Evolutionary conservation across 208 protist species (phyloP).

Genomic region (Leishmania major): DNA sequence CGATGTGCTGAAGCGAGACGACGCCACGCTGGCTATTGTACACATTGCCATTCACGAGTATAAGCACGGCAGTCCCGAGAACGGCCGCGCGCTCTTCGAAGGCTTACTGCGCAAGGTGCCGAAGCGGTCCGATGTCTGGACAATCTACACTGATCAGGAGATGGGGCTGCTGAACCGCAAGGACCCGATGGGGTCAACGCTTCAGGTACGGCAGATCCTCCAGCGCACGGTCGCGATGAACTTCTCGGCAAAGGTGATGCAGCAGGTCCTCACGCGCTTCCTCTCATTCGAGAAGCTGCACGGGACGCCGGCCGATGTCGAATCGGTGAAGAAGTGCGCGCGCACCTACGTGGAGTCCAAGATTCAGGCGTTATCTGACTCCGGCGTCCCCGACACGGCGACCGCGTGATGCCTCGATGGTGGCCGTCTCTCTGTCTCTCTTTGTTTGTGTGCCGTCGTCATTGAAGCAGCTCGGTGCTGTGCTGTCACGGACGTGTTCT

Average conservation of each 20-base stretch:
- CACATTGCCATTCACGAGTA: conserved; percentile 88
- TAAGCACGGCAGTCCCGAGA: conserved; percentile 79
- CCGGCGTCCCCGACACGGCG: conserved; percentile 17
- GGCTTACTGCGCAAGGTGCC: conserved; percentile 84
- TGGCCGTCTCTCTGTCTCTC: neutral
- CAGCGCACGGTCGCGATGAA: conserved; percentile 82
- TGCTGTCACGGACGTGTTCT: neutral
- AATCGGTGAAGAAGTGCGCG: conserved; percentile 94
- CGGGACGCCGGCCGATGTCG: conserved; percentile 77
- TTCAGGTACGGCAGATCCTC: conserved; percentile 71
- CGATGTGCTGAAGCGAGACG: conserved; percentile 57
- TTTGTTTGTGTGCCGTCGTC: neutral
- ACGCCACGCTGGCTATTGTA: conserved; percentile 59
- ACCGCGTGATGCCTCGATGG: neutral
- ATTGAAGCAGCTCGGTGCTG: neutral
- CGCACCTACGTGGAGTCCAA: conserved; percentile 93
- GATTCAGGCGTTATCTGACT: conserved; percentile 61
- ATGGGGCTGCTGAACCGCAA: conserved; percentile 62
- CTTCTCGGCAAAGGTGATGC: conserved; percentile 88
- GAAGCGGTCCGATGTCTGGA: conserved; percentile 92
- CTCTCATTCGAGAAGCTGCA: conserved; percentile 95
- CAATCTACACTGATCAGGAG: conserved; percentile 90
- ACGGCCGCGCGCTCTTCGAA: conserved; percentile 90
- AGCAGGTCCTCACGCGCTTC: conserved; percentile 96
- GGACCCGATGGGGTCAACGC: conserved; percentile 39